These are phyloP conservation scores for Bryoerythrophyllum caledonicum DNA, from an alignment of 225 moss, liverwort and hornwort species.

Conservation along the genomic window DNA sequence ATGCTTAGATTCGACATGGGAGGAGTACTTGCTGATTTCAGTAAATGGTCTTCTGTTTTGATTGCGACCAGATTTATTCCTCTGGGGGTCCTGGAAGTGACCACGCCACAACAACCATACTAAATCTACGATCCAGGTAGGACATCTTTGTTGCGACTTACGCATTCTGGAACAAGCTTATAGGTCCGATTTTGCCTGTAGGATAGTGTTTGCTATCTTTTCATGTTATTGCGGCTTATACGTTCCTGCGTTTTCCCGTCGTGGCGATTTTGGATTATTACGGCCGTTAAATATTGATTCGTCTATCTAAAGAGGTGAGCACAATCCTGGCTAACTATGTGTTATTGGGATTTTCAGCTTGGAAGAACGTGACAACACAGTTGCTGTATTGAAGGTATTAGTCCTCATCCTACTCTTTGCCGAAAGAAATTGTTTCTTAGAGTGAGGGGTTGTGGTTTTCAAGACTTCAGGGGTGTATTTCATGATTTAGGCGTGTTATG, in stretches of 20 bases:
- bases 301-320: neutral
- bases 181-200: neutral
- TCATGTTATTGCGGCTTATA: neutral
- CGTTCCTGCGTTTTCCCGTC: neutral
- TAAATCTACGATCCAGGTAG: slow-evolving; percentile 69
- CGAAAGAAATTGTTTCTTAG: neutral
- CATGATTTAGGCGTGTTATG: neutral
- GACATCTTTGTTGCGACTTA: slow-evolving; percentile 11
- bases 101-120: slow-evolving; percentile 82
- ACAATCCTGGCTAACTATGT: slow-evolving; percentile 18
- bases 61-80: slow-evolving; percentile 52
- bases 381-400: slow-evolving; percentile 70
- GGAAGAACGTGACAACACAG: slow-evolving; percentile 63
- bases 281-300: neutral
- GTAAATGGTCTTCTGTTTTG: slow-evolving; percentile 8
- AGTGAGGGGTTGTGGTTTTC: neutral
- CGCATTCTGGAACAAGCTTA: neutral
- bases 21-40: neutral
- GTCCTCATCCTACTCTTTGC: slow-evolving; percentile 14
- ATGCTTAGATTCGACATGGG: slow-evolving; percentile 1
- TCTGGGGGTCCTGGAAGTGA: slow-evolving; percentile 60
- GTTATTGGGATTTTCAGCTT: slow-evolving; percentile 32
- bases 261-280: neutral
- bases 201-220: neutral
- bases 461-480: slow-evolving; percentile 2